Percentiles rank a stretch among this genome's conserved stretches.
phyloP scores from a whole-genome alignment of 2,329 filamentous ascomycete genomes.

The Dendrostoma leiphaemia region DNA sequence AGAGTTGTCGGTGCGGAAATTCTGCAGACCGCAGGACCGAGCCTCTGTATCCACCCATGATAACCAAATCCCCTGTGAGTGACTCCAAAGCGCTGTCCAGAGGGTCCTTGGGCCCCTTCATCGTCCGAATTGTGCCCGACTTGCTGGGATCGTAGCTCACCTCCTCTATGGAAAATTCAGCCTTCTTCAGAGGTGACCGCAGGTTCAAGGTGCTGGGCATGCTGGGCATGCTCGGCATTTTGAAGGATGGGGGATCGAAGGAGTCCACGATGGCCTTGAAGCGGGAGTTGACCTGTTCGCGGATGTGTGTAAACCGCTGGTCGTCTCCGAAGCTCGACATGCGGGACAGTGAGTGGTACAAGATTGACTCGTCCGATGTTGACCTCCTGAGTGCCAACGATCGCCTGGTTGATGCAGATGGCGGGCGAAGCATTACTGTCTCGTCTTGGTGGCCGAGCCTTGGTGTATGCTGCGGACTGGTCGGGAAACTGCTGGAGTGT shows the following conservation, averaged over 20 bases:
- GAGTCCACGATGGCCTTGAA: conserved; percentile 90
- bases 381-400: conserved; percentile 52
- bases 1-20: conserved; percentile 80
- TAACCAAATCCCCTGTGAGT: conserved; percentile 79
- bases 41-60: conserved; percentile 87
- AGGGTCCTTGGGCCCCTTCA: conserved; percentile 26
- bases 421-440: not conserved
- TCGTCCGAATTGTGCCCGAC: conserved; percentile 21
- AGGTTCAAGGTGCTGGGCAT: conserved; percentile 18
- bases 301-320: conserved; percentile 73
- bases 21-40: conserved; percentile 84
- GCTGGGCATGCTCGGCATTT: conserved; percentile 54
- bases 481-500: conserved; percentile 10
- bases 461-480: conserved; percentile 5
- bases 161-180: conserved; percentile 12
- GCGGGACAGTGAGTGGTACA: conserved; percentile 72
- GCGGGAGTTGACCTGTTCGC: conserved; percentile 82
- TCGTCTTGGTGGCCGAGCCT: not conserved
- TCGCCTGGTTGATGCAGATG: conserved; percentile 21
- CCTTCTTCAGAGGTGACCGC: conserved; percentile 28
- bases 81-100: conserved; percentile 60
- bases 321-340: conserved; percentile 85
- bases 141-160: conserved; percentile 15
- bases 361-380: conserved; percentile 75
- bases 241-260: conserved; percentile 75